Percentiles rank a stretch among this genome's conserved stretches.
Conservation (phyloP, 2,329 filamentous ascomycete genomes). For the Lizonia empirigonia region DNA sequence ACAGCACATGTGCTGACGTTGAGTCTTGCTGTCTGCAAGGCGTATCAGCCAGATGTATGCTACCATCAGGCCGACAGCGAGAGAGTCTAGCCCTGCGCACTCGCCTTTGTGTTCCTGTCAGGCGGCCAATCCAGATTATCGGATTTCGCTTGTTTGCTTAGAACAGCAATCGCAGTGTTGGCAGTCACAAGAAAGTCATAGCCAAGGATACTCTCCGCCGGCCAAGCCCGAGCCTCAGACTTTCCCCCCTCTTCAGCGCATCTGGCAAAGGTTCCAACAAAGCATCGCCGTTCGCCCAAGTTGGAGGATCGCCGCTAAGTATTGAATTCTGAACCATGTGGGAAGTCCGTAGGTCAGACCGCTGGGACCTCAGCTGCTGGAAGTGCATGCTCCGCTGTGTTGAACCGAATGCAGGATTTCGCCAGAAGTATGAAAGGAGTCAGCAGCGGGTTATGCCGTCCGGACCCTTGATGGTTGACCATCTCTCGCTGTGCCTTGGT, state of each 20-base stretch:
- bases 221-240: background rate
- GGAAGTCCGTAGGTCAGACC: background rate
- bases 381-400: too few species aligned
- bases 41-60: background rate
- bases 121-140: conserved; percentile 11
- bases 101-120: background rate
- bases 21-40: background rate
- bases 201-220: background rate
- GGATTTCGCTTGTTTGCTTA: conserved; percentile 10
- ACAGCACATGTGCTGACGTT: background rate
- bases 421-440: too few species aligned
- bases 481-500: too few species aligned
- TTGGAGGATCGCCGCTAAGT: background rate
- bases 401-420: too few species aligned
- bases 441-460: too few species aligned
- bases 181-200: background rate
- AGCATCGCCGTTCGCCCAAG: background rate
- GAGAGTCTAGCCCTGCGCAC: background rate
- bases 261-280: background rate
- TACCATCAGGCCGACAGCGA: background rate
- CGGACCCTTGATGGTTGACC: too few species aligned
- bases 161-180: conserved; percentile 5
- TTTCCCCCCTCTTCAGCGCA: too few species aligned
- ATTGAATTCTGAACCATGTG: background rate
- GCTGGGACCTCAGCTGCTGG: background rate